These are phyloP conservation scores for Senecio squalidus DNA, from an alignment of 140 eudicot genomes.

Conservation along the genomic window DNA sequence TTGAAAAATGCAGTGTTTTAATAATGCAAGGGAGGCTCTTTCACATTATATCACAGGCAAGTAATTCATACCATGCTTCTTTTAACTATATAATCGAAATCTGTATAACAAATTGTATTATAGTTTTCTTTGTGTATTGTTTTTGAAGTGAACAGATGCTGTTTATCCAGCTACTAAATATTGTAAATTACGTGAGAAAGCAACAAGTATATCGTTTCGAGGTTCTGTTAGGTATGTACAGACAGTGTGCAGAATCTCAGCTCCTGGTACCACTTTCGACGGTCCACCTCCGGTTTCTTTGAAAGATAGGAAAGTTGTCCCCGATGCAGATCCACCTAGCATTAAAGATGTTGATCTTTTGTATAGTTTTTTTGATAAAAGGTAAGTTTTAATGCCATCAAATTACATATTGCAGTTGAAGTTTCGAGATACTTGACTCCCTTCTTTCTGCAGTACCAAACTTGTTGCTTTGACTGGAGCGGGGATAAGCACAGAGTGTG, in stretches of 20 bases:
- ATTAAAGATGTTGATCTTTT: constrained; percentile 55
- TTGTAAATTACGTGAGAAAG: constrained; percentile 16
- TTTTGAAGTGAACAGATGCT: constrained; percentile 28
- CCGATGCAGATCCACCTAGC: constrained; percentile 70
- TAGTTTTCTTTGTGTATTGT: not conserved
- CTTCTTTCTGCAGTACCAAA: constrained; percentile 49
- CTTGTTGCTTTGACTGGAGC: constrained; percentile 85
- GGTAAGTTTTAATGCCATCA: constrained; percentile 33
- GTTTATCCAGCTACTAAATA: constrained; percentile 26
- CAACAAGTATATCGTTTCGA: constrained; percentile 12
- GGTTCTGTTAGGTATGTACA: constrained; percentile 51
- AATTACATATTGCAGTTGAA: not conserved
- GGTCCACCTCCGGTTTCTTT: constrained; percentile 30
- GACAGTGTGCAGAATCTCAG: constrained; percentile 42
- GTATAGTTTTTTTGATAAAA: constrained; percentile 61
- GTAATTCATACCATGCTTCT: not conserved
- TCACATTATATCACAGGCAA: constrained; percentile 37
- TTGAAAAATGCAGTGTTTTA: constrained; percentile 41
- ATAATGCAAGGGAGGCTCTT: constrained; percentile 33
- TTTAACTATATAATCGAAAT: not conserved
- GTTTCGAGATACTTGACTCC: constrained; percentile 19
- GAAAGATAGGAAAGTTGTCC: constrained; percentile 55
- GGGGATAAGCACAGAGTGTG: constrained; percentile 66
- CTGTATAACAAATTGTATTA: not conserved
- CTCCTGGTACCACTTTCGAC: constrained; percentile 38